phyloP scores from a whole-genome alignment of 768 basidiomycete genomes.

The Mycena epipterygia region DNA sequence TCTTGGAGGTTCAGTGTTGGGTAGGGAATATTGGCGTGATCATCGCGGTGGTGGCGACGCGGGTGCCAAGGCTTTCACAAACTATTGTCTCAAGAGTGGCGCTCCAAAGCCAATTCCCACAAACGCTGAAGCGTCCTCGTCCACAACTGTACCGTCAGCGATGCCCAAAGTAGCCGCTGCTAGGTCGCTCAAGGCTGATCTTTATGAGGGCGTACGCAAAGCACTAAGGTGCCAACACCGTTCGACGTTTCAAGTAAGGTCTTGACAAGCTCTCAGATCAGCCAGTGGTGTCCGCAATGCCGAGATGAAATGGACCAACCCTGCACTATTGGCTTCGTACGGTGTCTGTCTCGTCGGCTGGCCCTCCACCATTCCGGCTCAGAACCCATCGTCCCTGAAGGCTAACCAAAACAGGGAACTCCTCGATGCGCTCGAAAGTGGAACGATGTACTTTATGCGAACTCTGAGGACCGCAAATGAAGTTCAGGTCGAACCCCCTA shows the following conservation, averaged over 20 bases:
- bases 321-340: slow-evolving; percentile 66
- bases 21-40: slow-evolving; percentile 77
- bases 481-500: slow-evolving; percentile 44
- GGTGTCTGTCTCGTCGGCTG: slow-evolving; percentile 75
- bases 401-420: slow-evolving; percentile 66
- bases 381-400: slow-evolving; percentile 74
- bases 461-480: slow-evolving; percentile 48
- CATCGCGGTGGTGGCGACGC: slow-evolving; percentile 69
- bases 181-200: slow-evolving; percentile 63
- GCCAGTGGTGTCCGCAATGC: slow-evolving; percentile 72
- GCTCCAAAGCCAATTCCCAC: slow-evolving; percentile 19
- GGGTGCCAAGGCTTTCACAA: slow-evolving; percentile 70
- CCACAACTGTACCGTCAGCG: slow-evolving; percentile 1
- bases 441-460: slow-evolving; percentile 64
- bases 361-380: slow-evolving; percentile 69
- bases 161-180: slow-evolving; percentile 35
- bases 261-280: slow-evolving; percentile 44
- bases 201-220: slow-evolving; percentile 68
- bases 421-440: slow-evolving; percentile 62
- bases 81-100: slow-evolving; percentile 53
- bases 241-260: slow-evolving; percentile 21
- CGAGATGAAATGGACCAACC: slow-evolving; percentile 85
- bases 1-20: slow-evolving; percentile 71
- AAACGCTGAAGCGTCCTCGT: slow-evolving; percentile 27
- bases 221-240: slow-evolving; percentile 62